These are phyloP conservation scores for Penicillium sp. DNA, from an alignment of 2,329 filamentous ascomycete genomes.

Conservation along the genomic window DNA sequence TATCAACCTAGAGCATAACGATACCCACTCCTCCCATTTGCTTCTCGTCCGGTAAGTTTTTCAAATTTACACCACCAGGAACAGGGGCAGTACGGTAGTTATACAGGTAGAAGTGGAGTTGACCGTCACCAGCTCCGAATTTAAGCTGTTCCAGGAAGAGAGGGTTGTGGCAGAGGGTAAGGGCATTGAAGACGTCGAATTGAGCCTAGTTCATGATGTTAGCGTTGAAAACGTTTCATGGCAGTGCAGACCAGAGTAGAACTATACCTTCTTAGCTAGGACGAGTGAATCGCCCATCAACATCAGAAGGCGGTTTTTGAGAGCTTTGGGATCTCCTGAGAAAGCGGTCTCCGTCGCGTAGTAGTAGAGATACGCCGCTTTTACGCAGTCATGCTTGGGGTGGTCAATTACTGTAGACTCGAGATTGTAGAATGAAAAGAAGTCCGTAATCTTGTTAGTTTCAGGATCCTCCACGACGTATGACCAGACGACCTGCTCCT, in stretches of 20 bases:
- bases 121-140: slow-evolving; percentile 92
- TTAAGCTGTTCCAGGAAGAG: slow-evolving; percentile 93
- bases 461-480: slow-evolving; percentile 81
- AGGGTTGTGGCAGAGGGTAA: slow-evolving; percentile 91
- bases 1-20: slow-evolving; percentile 70
- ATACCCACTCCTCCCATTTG: slow-evolving; percentile 86
- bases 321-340: slow-evolving; percentile 55
- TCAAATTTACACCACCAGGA: slow-evolving; percentile 78
- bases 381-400: slow-evolving; percentile 76
- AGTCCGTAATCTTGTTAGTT: slow-evolving; percentile 86
- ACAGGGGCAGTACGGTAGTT: slow-evolving; percentile 93
- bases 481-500: slow-evolving; percentile 87
- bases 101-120: slow-evolving; percentile 96
- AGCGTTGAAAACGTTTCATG: background rate
- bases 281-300: slow-evolving; percentile 86
- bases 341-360: slow-evolving; percentile 87
- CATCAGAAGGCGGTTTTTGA: slow-evolving; percentile 79
- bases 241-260: background rate
- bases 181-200: slow-evolving; percentile 96
- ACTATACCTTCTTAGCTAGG: slow-evolving; percentile 73
- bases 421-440: slow-evolving; percentile 95
- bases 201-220: slow-evolving; percentile 54
- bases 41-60: slow-evolving; percentile 77
- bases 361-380: slow-evolving; percentile 95
- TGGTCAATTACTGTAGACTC: slow-evolving; percentile 90